Percentiles rank a stretch among this genome's conserved stretches.
phyloP scores from a whole-genome alignment of 768 basidiomycete genomes.

The Cystofilobasidium macerans region DNA sequence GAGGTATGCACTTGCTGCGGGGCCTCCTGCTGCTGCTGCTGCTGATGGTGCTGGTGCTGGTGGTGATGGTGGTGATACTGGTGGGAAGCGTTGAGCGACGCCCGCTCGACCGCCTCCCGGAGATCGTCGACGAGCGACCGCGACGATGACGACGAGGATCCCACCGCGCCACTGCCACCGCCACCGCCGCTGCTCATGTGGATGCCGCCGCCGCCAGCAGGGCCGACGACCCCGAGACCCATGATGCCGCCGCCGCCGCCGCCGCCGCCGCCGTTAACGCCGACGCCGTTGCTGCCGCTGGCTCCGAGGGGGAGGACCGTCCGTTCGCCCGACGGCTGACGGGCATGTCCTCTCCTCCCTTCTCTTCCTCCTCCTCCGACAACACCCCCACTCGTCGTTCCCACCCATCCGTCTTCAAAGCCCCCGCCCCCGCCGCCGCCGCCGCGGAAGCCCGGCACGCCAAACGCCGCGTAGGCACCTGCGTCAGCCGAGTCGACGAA shows the following conservation, averaged over 20 bases:
- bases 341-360: slow-evolving; percentile 1
- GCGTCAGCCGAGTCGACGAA: slow-evolving; percentile 9
- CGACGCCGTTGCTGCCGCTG: not conserved
- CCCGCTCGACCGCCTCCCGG: not conserved
- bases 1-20: not conserved
- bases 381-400: no score
- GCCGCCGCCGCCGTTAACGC: not conserved
- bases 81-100: not conserved
- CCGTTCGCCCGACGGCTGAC: slow-evolving; percentile 1
- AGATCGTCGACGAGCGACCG: not conserved
- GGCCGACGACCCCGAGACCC: no score
- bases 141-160: no score
- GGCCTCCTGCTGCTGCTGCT: not conserved
- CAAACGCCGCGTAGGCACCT: not conserved
- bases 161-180: slow-evolving; percentile 2
- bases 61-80: not conserved
- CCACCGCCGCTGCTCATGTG: slow-evolving; percentile 10
- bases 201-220: slow-evolving; percentile 11
- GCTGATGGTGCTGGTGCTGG: not conserved
- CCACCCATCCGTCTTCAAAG: no score
- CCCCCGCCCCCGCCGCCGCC: no score
- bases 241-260: no score
- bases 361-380: slow-evolving; percentile 8
- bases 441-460: slow-evolving; percentile 5
- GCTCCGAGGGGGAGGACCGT: slow-evolving; percentile 2